Conservation (phyloP, 2,329 filamentous ascomycete species). For the Herpotrichia juniperi region DNA sequence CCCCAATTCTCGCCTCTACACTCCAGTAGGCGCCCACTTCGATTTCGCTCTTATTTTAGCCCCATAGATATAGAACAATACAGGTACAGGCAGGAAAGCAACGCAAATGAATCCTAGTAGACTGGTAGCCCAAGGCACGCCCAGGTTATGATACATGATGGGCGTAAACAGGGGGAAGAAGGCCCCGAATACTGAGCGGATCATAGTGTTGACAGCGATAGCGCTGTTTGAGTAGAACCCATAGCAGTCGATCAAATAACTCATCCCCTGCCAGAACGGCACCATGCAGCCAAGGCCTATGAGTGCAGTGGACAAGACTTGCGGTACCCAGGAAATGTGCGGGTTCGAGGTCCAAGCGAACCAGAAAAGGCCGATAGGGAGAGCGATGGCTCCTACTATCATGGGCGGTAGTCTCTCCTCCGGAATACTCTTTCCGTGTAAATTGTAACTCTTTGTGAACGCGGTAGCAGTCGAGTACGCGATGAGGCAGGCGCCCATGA, state of each 20-base stretch:
- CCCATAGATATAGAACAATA: conserved; percentile 44
- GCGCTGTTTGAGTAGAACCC: conserved; percentile 53
- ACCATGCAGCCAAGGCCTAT: conserved; percentile 77
- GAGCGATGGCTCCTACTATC: conserved; percentile 66
- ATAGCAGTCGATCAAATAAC: conserved; percentile 77
- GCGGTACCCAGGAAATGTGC: conserved; percentile 60
- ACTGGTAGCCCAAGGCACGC: conserved; percentile 42
- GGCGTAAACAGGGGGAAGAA: conserved; percentile 58
- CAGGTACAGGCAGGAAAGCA: conserved; percentile 39
- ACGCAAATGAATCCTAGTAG: conserved; percentile 42
- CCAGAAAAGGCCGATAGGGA: conserved; percentile 65
- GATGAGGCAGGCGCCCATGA: conserved; percentile 52
- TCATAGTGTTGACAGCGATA: conserved; percentile 57
- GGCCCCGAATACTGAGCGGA: conserved; percentile 56
- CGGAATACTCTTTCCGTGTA: conserved; percentile 58
- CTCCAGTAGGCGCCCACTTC: conserved; percentile 36
- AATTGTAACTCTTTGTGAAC: conserved; percentile 36
- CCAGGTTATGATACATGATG: conserved; percentile 51
- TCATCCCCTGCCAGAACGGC: conserved; percentile 82
- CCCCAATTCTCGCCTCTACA: too few relatives aligned
- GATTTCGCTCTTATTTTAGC: conserved; percentile 38
- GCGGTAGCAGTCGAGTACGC: conserved; percentile 41
- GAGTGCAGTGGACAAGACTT: conserved; percentile 62
- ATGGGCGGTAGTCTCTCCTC: conserved; percentile 69
- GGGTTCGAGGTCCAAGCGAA: conserved; percentile 63